Evolutionary conservation across 371 early-diverging fungal genomes (phyloP).

Genomic region (Mortierella sp.): DNA sequence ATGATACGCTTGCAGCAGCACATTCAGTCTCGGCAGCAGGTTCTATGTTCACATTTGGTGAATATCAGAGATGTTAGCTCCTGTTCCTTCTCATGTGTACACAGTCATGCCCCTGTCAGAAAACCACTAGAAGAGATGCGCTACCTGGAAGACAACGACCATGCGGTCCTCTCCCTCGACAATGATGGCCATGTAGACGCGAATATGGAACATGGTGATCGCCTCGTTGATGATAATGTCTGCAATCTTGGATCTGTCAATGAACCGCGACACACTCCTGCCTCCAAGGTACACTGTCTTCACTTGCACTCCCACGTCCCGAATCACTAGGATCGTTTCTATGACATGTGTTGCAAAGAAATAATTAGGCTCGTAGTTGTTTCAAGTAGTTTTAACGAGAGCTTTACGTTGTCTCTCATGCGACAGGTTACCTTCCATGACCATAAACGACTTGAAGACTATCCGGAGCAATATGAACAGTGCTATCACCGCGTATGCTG

Average conservation of each 20-base stretch:
- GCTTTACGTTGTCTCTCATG: background rate
- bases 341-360: background rate
- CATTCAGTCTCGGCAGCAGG: slow-evolving; percentile 65
- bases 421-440: slow-evolving; percentile 51
- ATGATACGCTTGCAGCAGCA: slow-evolving; percentile 68
- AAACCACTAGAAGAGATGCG: background rate
- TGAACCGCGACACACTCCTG: slow-evolving; percentile 69
- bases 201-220: slow-evolving; percentile 81
- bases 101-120: background rate
- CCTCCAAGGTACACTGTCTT: slow-evolving; percentile 74
- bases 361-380: background rate
- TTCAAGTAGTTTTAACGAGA: too few relatives aligned
- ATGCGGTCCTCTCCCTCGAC: slow-evolving; percentile 73
- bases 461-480: slow-evolving; percentile 31
- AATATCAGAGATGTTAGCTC: background rate
- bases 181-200: slow-evolving; percentile 80
- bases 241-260: slow-evolving; percentile 72
- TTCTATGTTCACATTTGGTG: slow-evolving; percentile 52
- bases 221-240: slow-evolving; percentile 84
- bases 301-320: slow-evolving; percentile 81
- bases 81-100: too few relatives aligned
- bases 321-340: slow-evolving; percentile 76
- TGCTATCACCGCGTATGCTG: slow-evolving; percentile 32
- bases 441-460: slow-evolving; percentile 47
- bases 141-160: slow-evolving; percentile 81